Conservation (phyloP, 2,329 filamentous ascomycete species). For the Calycina marina region DNA sequence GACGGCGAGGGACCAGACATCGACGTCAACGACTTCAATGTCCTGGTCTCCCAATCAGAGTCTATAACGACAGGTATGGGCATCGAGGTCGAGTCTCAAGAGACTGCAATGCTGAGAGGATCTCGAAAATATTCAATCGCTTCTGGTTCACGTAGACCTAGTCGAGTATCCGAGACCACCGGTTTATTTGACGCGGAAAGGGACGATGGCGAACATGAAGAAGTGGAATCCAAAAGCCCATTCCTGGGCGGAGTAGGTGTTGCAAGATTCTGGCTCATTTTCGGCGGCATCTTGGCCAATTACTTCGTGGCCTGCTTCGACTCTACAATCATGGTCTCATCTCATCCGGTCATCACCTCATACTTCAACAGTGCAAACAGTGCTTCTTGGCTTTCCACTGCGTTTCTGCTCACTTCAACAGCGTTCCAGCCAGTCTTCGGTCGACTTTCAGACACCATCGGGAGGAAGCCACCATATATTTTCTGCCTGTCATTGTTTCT, state of each 20-base stretch:
- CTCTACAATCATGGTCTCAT: constrained; percentile 67
- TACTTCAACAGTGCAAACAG: constrained; percentile 66
- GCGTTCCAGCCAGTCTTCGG: constrained; percentile 64
- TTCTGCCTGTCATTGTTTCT: constrained; percentile 47
- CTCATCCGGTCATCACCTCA: constrained; percentile 68
- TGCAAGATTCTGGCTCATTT: constrained; percentile 46
- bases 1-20: no score
- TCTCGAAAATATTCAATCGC: constrained; percentile 14
- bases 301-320: constrained; percentile 55
- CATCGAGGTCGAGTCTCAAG: constrained; percentile 18
- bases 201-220: constrained; percentile 8
- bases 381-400: constrained; percentile 71
- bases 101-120: constrained; percentile 19
- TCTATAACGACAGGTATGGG: constrained; percentile 18
- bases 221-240: constrained; percentile 13
- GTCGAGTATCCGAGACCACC: constrained; percentile 8
- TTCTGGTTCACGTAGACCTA: constrained; percentile 10
- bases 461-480: constrained; percentile 52
- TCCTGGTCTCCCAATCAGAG: constrained; percentile 16
- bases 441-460: constrained; percentile 58
- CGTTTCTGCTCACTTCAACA: constrained; percentile 64
- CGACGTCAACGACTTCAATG: constrained; percentile 20
- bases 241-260: constrained; percentile 29
- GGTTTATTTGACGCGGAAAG: constrained; percentile 8
- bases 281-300: constrained; percentile 39